These are phyloP conservation scores for Cutaneotrichosporon dermatis DNA, from an alignment of 1,284 basidiomycete genomes.

Conservation along the genomic window DNA sequence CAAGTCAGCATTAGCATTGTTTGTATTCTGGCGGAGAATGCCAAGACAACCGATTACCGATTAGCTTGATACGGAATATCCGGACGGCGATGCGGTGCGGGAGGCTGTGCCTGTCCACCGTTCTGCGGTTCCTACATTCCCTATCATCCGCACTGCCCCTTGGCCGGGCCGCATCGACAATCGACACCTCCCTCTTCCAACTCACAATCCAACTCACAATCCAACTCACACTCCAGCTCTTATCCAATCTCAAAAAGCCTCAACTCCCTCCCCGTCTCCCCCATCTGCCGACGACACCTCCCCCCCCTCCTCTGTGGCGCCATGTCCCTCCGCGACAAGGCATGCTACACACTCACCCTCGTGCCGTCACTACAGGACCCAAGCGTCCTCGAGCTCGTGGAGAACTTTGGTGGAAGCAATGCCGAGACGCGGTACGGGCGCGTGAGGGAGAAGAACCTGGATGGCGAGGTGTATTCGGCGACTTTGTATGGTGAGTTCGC, in stretches of 20 bases:
- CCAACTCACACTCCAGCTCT: background rate
- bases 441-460: constrained; percentile 21
- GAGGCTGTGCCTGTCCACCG: background rate
- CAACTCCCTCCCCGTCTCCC: background rate
- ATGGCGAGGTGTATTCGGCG: constrained; percentile 33
- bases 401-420: constrained; percentile 13
- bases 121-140: background rate
- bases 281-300: background rate
- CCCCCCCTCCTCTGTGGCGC: background rate
- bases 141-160: background rate
- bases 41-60: background rate
- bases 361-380: constrained; percentile 21
- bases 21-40: too few species aligned
- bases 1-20: background rate
- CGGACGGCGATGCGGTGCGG: background rate
- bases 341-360: constrained; percentile 37
- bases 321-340: constrained; percentile 41
- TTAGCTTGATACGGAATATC: too few species aligned
- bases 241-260: too few species aligned
- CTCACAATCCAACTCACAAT: background rate
- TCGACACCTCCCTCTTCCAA: background rate
- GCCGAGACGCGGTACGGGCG: constrained; percentile 31
- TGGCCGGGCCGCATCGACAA: background rate
- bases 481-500: constrained; percentile 36
- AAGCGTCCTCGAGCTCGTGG: constrained; percentile 28